A percentile compares a stretch with the other conserved stretches of the same genome.
phyloP scores from a whole-genome alignment of 768 basidiomycete species.

The Tricholoma terreum region DNA sequence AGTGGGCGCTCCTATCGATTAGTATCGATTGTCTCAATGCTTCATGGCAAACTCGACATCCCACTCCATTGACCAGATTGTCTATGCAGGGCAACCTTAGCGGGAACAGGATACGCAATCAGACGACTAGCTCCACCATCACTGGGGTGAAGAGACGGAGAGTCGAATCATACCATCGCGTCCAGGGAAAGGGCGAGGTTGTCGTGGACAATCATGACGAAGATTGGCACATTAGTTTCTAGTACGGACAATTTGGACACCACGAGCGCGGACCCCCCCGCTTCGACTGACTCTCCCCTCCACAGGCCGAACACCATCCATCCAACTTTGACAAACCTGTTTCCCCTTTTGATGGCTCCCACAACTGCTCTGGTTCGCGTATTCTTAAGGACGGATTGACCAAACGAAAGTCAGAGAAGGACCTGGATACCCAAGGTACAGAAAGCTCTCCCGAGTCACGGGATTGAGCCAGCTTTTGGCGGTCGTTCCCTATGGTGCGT shows the following conservation, averaged over 20 bases:
- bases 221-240: slow-evolving; percentile 4
- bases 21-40: too few species aligned
- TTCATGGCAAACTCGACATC: too few species aligned
- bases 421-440: background rate
- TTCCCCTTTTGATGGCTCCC: background rate
- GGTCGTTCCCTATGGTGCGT: too few species aligned
- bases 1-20: too few species aligned
- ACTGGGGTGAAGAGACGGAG: background rate
- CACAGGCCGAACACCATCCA: background rate
- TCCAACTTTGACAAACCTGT: background rate
- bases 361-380: slow-evolving; percentile 5
- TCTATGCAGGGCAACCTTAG: background rate
- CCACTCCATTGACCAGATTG: background rate
- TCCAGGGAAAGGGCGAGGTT: background rate
- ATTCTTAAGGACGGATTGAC: slow-evolving; percentile 10
- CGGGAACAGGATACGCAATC: background rate
- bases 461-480: background rate
- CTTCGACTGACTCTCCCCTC: background rate
- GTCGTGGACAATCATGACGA: slow-evolving; percentile 6
- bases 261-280: background rate
- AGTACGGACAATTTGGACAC: slow-evolving; percentile 6
- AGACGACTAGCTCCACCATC: background rate
- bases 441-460: slow-evolving; percentile 2
- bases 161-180: background rate
- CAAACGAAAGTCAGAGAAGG: slow-evolving; percentile 8